A percentile compares a stretch with the other conserved stretches of the same genome.
Evolutionary conservation across 371 early-diverging fungal species (phyloP).

Genomic region (Syncephalis plumigaleata): DNA sequence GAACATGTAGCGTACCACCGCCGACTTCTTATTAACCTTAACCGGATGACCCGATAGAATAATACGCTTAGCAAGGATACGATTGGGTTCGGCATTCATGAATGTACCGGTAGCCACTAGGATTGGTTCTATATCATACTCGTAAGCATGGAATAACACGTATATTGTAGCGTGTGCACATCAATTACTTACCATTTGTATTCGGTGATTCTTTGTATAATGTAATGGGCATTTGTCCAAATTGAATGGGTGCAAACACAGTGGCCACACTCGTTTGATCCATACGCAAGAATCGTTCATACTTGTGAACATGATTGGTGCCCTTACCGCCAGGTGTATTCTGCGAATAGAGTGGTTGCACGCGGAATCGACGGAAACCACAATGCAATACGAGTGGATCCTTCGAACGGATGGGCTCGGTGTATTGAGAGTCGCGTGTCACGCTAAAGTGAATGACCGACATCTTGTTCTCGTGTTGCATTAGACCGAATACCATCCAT

Average conservation of each 20-base stretch:
- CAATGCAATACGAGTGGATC: conserved; percentile 70
- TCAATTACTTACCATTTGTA: conserved; percentile 24
- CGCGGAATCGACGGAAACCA: conserved; percentile 77
- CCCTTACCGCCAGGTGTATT: conserved; percentile 54
- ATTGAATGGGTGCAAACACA: conserved; percentile 76
- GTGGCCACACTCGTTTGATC: conserved; percentile 58
- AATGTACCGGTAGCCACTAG: conserved; percentile 67
- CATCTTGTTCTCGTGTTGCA: conserved; percentile 89
- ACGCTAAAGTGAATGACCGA: conserved; percentile 68
- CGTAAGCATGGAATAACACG: neutral
- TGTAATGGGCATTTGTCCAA: conserved; percentile 60
- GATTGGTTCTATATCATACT: conserved; percentile 16
- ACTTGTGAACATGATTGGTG: conserved; percentile 86
- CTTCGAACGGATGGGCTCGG: conserved; percentile 54
- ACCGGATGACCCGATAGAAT: conserved; percentile 88
- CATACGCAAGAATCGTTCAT: conserved; percentile 70
- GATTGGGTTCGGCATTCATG: conserved; percentile 53
- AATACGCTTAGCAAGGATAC: conserved; percentile 87
- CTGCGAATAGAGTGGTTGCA: conserved; percentile 75
- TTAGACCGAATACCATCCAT: conserved; percentile 61
- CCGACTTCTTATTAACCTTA: conserved; percentile 80
- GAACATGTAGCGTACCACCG: conserved; percentile 94
- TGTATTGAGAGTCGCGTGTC: conserved; percentile 47
- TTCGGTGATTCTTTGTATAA: conserved; percentile 33
- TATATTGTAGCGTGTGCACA: neutral